Base-by-base conservation (phyloP, 768 basidiomycete genomes). In the Russula sp. region DNA sequence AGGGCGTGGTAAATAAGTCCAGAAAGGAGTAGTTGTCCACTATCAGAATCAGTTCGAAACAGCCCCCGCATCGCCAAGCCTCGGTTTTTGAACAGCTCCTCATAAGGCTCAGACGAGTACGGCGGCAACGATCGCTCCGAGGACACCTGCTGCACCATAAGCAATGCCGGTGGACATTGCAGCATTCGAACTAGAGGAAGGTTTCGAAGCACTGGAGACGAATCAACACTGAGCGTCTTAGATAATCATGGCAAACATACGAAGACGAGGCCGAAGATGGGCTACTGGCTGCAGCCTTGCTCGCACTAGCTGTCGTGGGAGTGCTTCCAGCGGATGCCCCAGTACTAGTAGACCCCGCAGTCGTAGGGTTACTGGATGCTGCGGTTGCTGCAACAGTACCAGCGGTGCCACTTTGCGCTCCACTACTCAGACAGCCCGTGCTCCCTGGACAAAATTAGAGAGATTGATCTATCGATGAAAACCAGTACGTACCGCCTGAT, bases 111-210 rank as follows among this genome's bases (percentile, higher is more conserved):
- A 80, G 42, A 73, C 70, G 48, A 79, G 67, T 57, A 80, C 59
- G 47, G 73, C 79, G 56, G 70, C 77, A 36, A 75, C 63, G n/a
- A 69, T 71, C 6, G 69, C 77, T 41, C 73, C 72, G 55, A 74
- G 25, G 51, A 72, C 58, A 56, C 76, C 84, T 47, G 78, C 74
- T 49, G 76, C 64, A 45, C 77, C 79, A 9, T 67, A 60, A 20
- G 65, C 60, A n/a, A 56, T 63, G 16, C 78, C 78, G 55, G 74
- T 74, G 49, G 77, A 70, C 22, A 32, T 22, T 35, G 81, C 82
- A 13, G 74, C 70, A 48, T 73, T 70, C 9, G 56, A 25, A 6
- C n/a, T 43, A 18, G 60, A 54, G 1, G 59, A 8, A 0, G 48
- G 10, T 11, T 29, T 29, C 25, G 58, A 3, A 14, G 55, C 5